Base-by-base conservation (phyloP, 345 rosid genomes). In the Excoecaria cochinchinensis region DNA sequence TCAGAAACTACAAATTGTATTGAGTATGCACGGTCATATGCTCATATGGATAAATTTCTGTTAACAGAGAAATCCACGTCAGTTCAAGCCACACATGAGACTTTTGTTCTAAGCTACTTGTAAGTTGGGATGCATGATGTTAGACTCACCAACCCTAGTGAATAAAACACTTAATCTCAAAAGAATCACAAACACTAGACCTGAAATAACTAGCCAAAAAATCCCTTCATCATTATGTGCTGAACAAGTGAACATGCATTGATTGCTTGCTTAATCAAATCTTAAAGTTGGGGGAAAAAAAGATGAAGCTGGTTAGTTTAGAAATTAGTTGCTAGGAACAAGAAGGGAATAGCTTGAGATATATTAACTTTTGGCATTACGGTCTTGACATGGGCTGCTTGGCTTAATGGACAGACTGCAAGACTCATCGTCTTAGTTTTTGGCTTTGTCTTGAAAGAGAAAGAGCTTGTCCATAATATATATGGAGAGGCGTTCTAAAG, bases 371-470 rank as follows among this genome's bases (percentile, higher is more conserved):
- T 53, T 22, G 22, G 12, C 9, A 24, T 58, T 11, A 44, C 1
- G 19, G 6, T 51, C 48, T 25, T 72, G 39, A 39, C 25, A 4
- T 39, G 22, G 56, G 48, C 12, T 48, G 5, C 11, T 44, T 22
- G 67, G 76, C 68, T 51, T 11, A 61, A 31, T 47, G 17, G n/a
- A 51, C 58, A 69, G 10, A 51, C 19, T 69, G 72, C 42, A 12
- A 19, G 59, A 24, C 16, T 60, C 46, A 25, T 25, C 46, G 6
- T 57, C 22, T 50, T 60, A 22, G 25, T 24, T 46, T 51, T 14
- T 59, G 44, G 4, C 44, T 48, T 48, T 39, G 48, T 31, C 31
- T 31, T 31, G 10, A 36, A 42, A n/a, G 13, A 3, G 11, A 6
- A 58, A 6, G 58, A 15, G 11, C 66, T 17, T 60, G 8, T 62